Evolutionary conservation across 495 filamentous ascomycete genomes (phyloP).

Genomic region (Niebla homalea): DNA sequence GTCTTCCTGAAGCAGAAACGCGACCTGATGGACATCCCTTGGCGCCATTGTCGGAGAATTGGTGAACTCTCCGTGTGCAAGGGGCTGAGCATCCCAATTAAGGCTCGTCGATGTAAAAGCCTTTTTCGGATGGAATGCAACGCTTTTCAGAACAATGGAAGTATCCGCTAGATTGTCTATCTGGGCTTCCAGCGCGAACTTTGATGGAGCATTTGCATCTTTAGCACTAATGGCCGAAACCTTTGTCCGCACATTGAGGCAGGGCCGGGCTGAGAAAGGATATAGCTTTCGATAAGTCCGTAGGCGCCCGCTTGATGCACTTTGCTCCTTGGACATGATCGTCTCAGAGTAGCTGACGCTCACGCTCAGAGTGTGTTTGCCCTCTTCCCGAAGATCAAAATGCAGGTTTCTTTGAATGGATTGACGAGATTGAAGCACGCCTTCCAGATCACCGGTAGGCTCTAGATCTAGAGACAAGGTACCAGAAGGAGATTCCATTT

Average conservation of each 20-base stretch:
- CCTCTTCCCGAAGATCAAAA: slow-evolving; percentile 87
- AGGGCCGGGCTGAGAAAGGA: slow-evolving; percentile 85
- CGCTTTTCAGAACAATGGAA: slow-evolving; percentile 29
- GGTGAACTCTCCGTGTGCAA: slow-evolving; percentile 15
- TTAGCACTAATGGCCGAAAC: slow-evolving; percentile 43
- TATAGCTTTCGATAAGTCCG: slow-evolving; percentile 92
- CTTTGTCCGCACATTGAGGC: slow-evolving; percentile 84
- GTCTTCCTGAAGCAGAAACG: slow-evolving; percentile 63
- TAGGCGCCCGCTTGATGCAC: slow-evolving; percentile 43
- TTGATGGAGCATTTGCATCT: slow-evolving; percentile 28
- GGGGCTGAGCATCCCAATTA: slow-evolving; percentile 39
- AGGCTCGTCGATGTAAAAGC: slow-evolving; percentile 44
- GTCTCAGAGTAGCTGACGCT: slow-evolving; percentile 80
- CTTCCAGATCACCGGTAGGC: slow-evolving; percentile 23
- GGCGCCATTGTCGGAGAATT: slow-evolving; percentile 58
- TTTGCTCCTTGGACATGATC: slow-evolving; percentile 24
- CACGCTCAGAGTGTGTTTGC: slow-evolving; percentile 84
- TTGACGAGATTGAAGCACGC: slow-evolving; percentile 47
- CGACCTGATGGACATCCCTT: slow-evolving; percentile 81
- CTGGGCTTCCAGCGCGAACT: slow-evolving; percentile 76
- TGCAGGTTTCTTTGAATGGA: slow-evolving; percentile 72
- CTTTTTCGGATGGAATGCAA: slow-evolving; percentile 37
- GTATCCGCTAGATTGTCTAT: slow-evolving; percentile 73
- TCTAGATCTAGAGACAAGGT: slow-evolving; percentile 43
- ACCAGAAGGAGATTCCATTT: slow-evolving; percentile 82